Conservation (phyloP, 116 monocot species). For the Posidonia oceanica region DNA sequence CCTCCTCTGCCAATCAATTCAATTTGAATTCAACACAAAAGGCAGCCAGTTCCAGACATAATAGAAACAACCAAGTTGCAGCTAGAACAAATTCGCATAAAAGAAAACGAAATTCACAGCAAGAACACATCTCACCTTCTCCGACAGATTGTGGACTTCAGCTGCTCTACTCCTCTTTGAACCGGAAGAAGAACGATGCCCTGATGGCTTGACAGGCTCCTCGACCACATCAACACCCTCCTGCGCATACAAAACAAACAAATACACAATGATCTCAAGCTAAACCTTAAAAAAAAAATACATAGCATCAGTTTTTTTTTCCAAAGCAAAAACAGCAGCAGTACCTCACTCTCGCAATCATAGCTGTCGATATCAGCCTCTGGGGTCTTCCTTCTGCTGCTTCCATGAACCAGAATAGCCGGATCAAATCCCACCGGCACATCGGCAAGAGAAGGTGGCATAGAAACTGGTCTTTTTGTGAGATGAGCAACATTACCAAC, state of each 20-base stretch:
- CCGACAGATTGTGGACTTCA: constrained; percentile 77
- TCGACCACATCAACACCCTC: constrained; percentile 28
- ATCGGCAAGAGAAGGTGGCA: background rate
- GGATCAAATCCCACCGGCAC: constrained; percentile 4
- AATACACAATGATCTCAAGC: background rate
- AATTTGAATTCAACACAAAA: background rate
- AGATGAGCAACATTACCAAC: no score
- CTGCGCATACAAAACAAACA: constrained; percentile 12
- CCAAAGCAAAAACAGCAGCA: background rate
- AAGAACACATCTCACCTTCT: constrained; percentile 29
- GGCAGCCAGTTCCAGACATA: background rate
- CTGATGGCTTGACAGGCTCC: constrained; percentile 14
- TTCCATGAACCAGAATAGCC: background rate
- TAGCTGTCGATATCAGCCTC: constrained; percentile 18
- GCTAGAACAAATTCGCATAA: background rate
- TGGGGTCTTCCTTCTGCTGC: background rate
- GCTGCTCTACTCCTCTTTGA: constrained; percentile 76
- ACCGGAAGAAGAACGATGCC: constrained; percentile 23
- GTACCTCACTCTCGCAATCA: constrained; percentile 33
- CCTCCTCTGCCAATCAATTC: constrained; percentile 14
- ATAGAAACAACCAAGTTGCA: background rate
- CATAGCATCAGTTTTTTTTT: no score
- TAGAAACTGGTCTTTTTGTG: background rate
- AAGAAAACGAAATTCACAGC: background rate
- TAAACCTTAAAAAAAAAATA: background rate